Evolutionary conservation across 768 basidiomycete species (phyloP).

Genomic region (Daedaleopsis sinensis): DNA sequence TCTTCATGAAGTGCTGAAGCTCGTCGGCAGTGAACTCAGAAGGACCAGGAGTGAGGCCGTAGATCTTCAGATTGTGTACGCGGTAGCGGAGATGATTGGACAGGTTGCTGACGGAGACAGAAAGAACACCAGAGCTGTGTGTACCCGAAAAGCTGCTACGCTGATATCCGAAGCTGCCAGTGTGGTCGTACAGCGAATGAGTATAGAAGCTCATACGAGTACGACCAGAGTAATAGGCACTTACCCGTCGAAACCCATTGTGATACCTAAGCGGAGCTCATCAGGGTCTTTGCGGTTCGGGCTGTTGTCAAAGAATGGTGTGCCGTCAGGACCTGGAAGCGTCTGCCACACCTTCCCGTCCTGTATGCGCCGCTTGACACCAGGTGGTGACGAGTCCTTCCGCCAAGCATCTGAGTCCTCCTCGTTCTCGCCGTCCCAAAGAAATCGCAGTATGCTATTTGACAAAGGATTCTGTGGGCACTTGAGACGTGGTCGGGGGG

Average conservation of each 20-base stretch:
- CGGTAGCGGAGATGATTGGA: neutral
- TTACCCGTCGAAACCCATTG: slow-evolving; percentile 20
- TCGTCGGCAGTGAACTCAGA: slow-evolving; percentile 19
- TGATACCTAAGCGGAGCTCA: slow-evolving; percentile 15
- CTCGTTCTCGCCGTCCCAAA: neutral
- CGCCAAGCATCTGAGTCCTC: neutral
- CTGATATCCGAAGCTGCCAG: slow-evolving; percentile 15
- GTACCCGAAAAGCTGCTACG: neutral
- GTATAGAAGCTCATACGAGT: neutral
- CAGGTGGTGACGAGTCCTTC: neutral
- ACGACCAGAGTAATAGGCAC: neutral
- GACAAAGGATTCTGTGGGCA: too few relatives aligned
- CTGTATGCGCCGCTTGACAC: slow-evolving; percentile 1
- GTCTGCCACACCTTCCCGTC: slow-evolving; percentile 13
- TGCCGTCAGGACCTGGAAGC: slow-evolving; percentile 1
- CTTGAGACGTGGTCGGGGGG: too few relatives aligned
- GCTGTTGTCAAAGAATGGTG: slow-evolving; percentile 10
- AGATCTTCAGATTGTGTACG: neutral
- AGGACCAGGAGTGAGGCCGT: slow-evolving; percentile 21
- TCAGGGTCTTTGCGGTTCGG: neutral
- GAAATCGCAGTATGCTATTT: too few relatives aligned
- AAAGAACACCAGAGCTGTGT: slow-evolving; percentile 16
- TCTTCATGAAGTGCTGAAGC: slow-evolving; percentile 17
- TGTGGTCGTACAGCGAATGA: neutral
- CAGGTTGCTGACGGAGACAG: slow-evolving; percentile 11